Conservation (phyloP, 2,329 filamentous ascomycete genomes). For the Fusarium sp. region DNA sequence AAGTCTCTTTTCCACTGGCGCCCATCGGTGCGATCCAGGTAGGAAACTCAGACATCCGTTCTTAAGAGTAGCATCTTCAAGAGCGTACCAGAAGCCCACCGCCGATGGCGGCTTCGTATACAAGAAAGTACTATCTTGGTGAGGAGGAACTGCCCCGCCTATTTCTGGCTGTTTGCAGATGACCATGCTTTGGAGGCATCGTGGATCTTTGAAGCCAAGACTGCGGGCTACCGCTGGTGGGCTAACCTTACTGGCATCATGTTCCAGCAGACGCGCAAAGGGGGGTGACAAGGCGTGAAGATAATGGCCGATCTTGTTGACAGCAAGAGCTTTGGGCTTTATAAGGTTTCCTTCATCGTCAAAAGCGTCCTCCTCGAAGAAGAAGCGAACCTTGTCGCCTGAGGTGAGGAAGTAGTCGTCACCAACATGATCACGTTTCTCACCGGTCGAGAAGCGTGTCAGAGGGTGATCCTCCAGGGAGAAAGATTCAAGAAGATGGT, state of each 20-base stretch:
- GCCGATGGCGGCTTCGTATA: conserved; percentile 91
- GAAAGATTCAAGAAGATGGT: conserved; percentile 80
- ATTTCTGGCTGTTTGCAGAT: conserved; percentile 99
- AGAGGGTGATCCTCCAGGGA: conserved; percentile 87
- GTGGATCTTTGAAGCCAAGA: conserved; percentile 81
- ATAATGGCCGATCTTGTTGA: conserved; percentile 91
- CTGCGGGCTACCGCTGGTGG: conserved; percentile 74
- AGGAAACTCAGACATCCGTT: conserved; percentile 94
- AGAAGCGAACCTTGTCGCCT: conserved; percentile 94
- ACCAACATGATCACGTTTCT: conserved; percentile 81
- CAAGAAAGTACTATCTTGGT: conserved; percentile 93
- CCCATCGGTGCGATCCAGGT: conserved; percentile 82
- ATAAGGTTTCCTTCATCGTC: conserved; percentile 71
- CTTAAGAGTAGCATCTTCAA: conserved; percentile 87
- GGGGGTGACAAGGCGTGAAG: conserved; percentile 77
- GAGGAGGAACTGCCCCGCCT: conserved; percentile 88
- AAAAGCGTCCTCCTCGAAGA: conserved; percentile 97
- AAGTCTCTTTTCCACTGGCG: conserved; percentile 78
- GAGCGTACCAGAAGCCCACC: conserved; percentile 96
- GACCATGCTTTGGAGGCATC: conserved; percentile 92
- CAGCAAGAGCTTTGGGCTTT: conserved; percentile 84
- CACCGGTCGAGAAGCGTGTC: conserved; percentile 92
- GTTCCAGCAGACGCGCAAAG: conserved; percentile 71
- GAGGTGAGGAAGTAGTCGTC: conserved; percentile 94
- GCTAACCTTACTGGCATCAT: conserved; percentile 52